Conservation (phyloP, 176 grass and related monocot species). For the Triticum timopheevii region DNA sequence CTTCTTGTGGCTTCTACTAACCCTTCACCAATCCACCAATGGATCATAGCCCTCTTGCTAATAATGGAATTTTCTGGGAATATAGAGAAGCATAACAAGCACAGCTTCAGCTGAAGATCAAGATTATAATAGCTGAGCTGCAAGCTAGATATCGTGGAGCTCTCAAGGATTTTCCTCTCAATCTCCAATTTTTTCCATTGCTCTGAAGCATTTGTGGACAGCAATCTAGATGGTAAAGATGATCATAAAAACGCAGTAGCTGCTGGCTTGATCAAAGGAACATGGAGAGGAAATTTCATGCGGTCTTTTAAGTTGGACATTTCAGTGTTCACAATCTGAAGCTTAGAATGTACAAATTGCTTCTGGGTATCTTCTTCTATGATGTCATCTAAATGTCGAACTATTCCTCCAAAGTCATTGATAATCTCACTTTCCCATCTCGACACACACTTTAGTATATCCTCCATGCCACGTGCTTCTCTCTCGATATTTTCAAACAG, state of each 20-base stretch:
- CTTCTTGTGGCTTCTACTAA: conserved; percentile 33
- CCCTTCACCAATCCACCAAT: conserved; percentile 77
- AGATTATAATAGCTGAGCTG: conserved; percentile 59
- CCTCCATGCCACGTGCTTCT: conserved; percentile 15
- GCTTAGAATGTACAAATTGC: conserved; percentile 21
- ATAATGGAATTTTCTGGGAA: conserved; percentile 65
- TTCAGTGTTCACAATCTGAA: conserved; percentile 29
- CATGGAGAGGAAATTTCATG: conserved; percentile 40
- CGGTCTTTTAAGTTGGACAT: conserved; percentile 43
- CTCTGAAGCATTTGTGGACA: conserved; percentile 20
- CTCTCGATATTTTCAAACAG: conserved; percentile 43
- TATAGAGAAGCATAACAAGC: conserved; percentile 57
- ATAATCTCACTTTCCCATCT: conserved; percentile 39
- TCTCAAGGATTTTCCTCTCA: conserved; percentile 45
- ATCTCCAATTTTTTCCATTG: conserved; percentile 41
- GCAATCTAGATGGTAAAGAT: background rate
- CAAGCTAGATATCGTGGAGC: conserved; percentile 34
- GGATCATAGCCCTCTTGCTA: conserved; percentile 57
- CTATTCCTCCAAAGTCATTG: conserved; percentile 46
- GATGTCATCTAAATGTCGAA: conserved; percentile 44
- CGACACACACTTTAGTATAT: conserved; percentile 32
- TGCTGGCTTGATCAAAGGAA: conserved; percentile 23
- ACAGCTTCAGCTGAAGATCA: conserved; percentile 48
- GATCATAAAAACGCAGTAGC: background rate
- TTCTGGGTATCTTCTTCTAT: conserved; percentile 39